phyloP scores from a whole-genome alignment of 495 filamentous ascomycete species.

The Penicillium robsamsonii region DNA sequence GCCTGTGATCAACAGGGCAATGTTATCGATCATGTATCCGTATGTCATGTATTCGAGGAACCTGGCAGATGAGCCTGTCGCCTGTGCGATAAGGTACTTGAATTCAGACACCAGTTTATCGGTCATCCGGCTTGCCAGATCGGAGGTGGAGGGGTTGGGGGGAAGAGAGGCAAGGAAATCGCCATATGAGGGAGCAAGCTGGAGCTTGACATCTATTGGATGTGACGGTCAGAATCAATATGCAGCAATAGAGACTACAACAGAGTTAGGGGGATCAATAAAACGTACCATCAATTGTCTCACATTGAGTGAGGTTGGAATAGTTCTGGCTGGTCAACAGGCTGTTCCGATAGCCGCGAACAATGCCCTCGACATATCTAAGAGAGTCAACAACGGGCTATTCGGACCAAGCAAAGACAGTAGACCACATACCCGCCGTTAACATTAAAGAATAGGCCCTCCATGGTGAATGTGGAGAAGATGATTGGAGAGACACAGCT shows the following conservation, averaged over 20 bases:
- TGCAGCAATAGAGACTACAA: background rate
- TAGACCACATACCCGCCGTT: constrained; percentile 71
- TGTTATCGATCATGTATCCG: constrained; percentile 99
- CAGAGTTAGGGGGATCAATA: background rate
- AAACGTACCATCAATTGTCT: constrained; percentile 86
- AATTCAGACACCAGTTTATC: constrained; percentile 98
- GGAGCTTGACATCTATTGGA: constrained; percentile 84
- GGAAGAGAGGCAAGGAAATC: constrained; percentile 94
- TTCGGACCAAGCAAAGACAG: constrained; percentile 1
- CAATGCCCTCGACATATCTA: constrained; percentile 94
- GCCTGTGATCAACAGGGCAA: constrained; percentile 95
- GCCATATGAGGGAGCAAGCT: constrained; percentile 93
- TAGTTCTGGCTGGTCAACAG: constrained; percentile 91
- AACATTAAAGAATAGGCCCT: constrained; percentile 94
- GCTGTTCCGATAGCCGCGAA: constrained; percentile 92
- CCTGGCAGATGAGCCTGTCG: constrained; percentile 81
- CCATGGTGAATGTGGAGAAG: constrained; percentile 57
- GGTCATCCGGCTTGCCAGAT: constrained; percentile 89
- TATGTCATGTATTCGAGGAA: constrained; percentile 98
- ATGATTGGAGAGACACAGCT: constrained; percentile 20
- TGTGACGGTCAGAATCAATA: constrained; percentile 12
- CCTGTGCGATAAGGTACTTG: constrained; percentile 88
- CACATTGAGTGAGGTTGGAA: constrained; percentile 95
- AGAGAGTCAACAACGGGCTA: constrained; percentile 20
- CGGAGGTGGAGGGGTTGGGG: constrained; percentile 94